Base-by-base conservation (phyloP, 2,329 filamentous ascomycete species). In the Pseudogymnoascus sp. region DNA sequence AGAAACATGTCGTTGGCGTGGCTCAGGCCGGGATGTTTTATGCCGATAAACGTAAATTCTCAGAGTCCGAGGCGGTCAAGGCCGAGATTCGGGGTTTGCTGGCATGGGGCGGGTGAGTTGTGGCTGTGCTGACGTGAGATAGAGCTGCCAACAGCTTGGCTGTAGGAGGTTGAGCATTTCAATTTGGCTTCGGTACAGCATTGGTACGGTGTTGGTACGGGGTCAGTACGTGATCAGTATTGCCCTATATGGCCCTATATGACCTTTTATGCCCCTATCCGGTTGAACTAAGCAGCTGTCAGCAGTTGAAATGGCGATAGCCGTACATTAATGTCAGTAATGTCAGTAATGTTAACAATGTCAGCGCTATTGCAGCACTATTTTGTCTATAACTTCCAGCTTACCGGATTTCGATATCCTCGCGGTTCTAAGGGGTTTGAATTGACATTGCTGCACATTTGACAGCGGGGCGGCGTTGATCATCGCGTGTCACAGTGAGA, bases 91-190 rank as follows among this genome's bases (percentile, higher is more conserved):
- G 42, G 42, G 10, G 42, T 50, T 53, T 28, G 44, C 8, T 53
- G 23, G 23, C 23, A 50, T 50, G 13, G 15, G 23, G 44, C 23
- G 23, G 44, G 23, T 28, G 44, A n/a, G 44, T 28, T 50, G 44
- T 50, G 44, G 44, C 44, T 50, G 44, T 50, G 44, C 44, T 50
- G 44, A 50, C 44, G 23, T 50, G 44, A 50, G 44, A 50, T 28
- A 28, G 15, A 50, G 23, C 44, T 50, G 44, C 5, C 31, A 15
- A 23, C 23, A 28, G 23, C 44, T 50, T 50, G 44, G 44, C 44
- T n/a, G 44, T 53, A 31, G 44, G 44, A 53, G 23, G n/a, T 53
- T 53, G 23, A 53, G 44, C 44, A 53, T 53, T 53, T 31, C 44
- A 53, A 53, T 31, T 28, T 53, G 10, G 44, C 13, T 53, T 53